Evolutionary conservation across 495 filamentous ascomycete genomes (phyloP), one percentile per base, ranked within the genome.

Genomic region (Penicillium desertorum): DNA sequence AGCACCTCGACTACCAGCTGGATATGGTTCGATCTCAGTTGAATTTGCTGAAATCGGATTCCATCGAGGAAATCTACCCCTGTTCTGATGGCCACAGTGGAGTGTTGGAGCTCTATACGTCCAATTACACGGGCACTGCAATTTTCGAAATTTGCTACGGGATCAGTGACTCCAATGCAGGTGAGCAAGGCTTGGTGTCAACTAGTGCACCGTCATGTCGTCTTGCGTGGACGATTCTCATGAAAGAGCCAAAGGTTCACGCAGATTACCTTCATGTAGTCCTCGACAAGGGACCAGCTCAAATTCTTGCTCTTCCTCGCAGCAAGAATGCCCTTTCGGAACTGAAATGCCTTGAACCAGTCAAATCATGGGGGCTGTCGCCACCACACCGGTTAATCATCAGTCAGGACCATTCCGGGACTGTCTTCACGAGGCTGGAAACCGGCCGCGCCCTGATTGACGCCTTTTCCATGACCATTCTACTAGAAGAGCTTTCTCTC

Each of bases 301-400:
- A 17, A 23, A 14, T 14, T 23, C 5, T 27, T 29, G 12, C 25
- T 45, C 44, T 45, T 45, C 23, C 44, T 23, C 23, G 5, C 23
- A 45, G 44, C 44, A 45, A 45, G 12, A 29, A 45, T 27, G 23
- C 44, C 19, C 23, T 45, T n/a, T 27, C 44, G 5, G 23, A 45
- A 4, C 23, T 45, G 12, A 45, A 27, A 45, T 1, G 8, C 14
- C 22, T 45, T 14, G 12, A 45, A n/a, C 23, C 44, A 16, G 22
- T 29, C 14, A 23, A 16, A 29, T 45, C 23, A 7, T 45, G 44
- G 44, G 44, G 23, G 8, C 8, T 29, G 44, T 45, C 44, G 8
- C 44, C 44, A 45, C 44, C 44, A 45, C 44, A 45, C 23, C 44
- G 44, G 2, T 29, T 45, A 45, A 45, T 45, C 2, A 27, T 45